These are phyloP conservation scores for Mimosa bimucronata DNA, from an alignment of 306 rosid genomes.

Conservation along the genomic window DNA sequence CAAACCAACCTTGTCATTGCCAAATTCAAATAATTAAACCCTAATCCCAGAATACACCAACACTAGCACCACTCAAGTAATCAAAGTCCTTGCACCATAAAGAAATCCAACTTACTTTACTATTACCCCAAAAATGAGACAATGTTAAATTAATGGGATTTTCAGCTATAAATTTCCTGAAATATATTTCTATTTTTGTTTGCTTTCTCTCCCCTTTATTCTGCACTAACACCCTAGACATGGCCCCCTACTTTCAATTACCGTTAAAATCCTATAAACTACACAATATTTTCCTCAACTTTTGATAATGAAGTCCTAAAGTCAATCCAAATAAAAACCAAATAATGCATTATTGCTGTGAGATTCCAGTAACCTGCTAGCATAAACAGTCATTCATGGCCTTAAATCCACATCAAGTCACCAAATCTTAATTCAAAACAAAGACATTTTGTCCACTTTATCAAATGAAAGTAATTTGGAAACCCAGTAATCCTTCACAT, in stretches of 20 bases:
- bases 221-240: neutral
- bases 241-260: neutral
- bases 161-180: neutral
- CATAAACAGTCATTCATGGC: neutral
- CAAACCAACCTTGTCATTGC: neutral
- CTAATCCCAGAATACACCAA: neutral
- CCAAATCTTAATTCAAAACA: slow-evolving; percentile 1
- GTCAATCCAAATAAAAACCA: neutral
- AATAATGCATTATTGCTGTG: neutral
- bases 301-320: neutral
- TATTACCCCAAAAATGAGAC: neutral
- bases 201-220: neutral
- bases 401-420: slow-evolving; percentile 19
- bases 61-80: neutral
- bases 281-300: neutral
- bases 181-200: neutral
- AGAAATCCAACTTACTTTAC: neutral
- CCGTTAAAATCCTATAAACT: neutral
- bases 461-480: slow-evolving; percentile 21
- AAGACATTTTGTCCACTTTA: slow-evolving; percentile 16
- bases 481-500: slow-evolving; percentile 14
- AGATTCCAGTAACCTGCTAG: slow-evolving; percentile 4
- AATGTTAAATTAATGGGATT: neutral
- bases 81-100: neutral
- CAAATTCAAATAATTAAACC: neutral